phyloP scores from a whole-genome alignment of 2,329 filamentous ascomycete genomes.

The Zopfia rhizophila region DNA sequence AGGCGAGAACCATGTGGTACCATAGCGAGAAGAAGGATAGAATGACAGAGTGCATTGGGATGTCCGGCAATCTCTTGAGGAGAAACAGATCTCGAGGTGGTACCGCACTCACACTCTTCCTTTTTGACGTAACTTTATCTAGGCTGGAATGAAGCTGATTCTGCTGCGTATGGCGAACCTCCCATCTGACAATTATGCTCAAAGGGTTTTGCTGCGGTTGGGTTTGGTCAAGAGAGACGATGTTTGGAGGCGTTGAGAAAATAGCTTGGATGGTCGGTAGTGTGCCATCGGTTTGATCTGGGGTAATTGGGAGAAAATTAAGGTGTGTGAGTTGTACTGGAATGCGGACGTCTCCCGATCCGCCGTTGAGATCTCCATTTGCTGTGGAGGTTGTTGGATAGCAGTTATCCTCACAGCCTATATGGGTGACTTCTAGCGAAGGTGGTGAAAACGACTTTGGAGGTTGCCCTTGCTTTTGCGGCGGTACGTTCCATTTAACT shows the following conservation, averaged over 20 bases:
- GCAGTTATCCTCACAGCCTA: conserved; percentile 44
- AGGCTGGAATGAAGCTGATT: conserved; percentile 76
- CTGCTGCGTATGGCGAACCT: conserved; percentile 73
- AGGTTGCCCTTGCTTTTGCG: conserved; percentile 65
- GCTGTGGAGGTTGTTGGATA: conserved; percentile 34
- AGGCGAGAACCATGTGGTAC: conserved; percentile 75
- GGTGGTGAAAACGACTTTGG: conserved; percentile 51
- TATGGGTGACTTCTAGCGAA: conserved; percentile 38
- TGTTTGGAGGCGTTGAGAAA: conserved; percentile 68
- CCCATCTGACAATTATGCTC: conserved; percentile 86
- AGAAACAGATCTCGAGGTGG: conserved; percentile 48
- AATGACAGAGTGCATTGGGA: conserved; percentile 75
- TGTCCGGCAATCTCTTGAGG: conserved; percentile 70
- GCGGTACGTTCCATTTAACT: conserved; percentile 76
- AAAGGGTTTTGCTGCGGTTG: conserved; percentile 72
- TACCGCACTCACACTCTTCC: conserved; percentile 61
- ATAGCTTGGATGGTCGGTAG: conserved; percentile 76
- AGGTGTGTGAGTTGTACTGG: conserved; percentile 71
- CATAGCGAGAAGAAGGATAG: conserved; percentile 75
- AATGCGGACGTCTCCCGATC: conserved; percentile 34
- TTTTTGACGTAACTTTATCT: conserved; percentile 76
- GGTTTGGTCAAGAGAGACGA: conserved; percentile 53
- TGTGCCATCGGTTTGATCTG: conserved; percentile 69
- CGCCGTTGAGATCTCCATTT: conserved; percentile 34
- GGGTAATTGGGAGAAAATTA: conserved; percentile 74